phyloP scores from a whole-genome alignment of 2,329 filamentous ascomycete genomes.

The Chaetomium strumarium region DNA sequence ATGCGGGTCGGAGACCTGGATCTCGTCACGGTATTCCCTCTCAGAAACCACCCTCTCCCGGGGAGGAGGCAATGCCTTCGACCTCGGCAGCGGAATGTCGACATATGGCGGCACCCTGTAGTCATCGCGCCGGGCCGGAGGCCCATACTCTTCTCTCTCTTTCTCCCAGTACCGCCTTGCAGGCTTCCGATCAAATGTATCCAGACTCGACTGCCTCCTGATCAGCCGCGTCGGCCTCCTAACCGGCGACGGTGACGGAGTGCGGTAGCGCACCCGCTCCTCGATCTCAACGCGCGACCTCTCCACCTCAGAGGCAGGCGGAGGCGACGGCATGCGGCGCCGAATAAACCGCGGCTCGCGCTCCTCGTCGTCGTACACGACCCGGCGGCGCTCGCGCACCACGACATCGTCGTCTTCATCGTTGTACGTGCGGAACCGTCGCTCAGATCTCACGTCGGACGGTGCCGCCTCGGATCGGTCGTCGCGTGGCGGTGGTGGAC shows the following conservation, averaged over 20 bases:
- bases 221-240: constrained; percentile 59
- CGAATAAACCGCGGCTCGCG: constrained; percentile 11
- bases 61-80: constrained; percentile 54
- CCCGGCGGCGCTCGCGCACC: constrained; percentile 40
- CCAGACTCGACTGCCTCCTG: constrained; percentile 80
- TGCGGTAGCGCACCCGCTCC: constrained; percentile 43
- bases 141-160: constrained; percentile 50
- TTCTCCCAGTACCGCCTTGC: constrained; percentile 41
- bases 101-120: constrained; percentile 44
- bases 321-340: constrained; percentile 29
- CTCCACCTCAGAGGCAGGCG: constrained; percentile 44
- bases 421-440: background rate
- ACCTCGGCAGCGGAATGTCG: constrained; percentile 64
- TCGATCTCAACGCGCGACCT: constrained; percentile 48
- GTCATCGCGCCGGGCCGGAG: constrained; percentile 46
- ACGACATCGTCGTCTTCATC: constrained; percentile 43
- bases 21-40: constrained; percentile 57
- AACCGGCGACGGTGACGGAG: constrained; percentile 42
- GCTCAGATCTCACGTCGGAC: too few relatives aligned
- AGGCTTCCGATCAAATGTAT: constrained; percentile 80
- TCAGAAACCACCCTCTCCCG: constrained; percentile 44
- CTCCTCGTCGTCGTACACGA: constrained; percentile 48
- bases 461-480: constrained; percentile 33
- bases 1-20: constrained; percentile 61
- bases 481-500: constrained; percentile 34